Evolutionary conservation across 2,329 filamentous ascomycete species (phyloP).

Genomic region (Scedosporium apiospermum): DNA sequence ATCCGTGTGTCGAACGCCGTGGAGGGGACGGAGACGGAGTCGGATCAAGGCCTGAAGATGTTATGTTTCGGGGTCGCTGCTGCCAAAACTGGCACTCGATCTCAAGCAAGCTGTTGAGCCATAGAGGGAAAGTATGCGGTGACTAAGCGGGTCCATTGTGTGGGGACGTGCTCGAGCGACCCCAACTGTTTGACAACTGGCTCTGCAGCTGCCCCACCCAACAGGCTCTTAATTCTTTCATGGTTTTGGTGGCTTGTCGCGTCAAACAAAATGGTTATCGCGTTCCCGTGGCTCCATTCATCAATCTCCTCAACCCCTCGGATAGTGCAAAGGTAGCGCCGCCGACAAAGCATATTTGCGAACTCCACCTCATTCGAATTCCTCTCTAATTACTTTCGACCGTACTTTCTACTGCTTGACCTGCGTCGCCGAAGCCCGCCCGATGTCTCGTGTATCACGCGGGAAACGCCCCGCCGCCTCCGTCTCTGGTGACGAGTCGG

Average conservation of each 20-base stretch:
- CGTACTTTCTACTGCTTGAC: neutral
- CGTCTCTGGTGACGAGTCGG: neutral
- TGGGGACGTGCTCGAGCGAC: no score
- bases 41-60: no score
- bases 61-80: no score
- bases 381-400: neutral
- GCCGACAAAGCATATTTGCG: neutral
- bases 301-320: neutral
- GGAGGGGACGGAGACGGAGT: no score
- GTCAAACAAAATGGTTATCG: neutral
- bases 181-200: neutral
- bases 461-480: slow-evolving; percentile 4
- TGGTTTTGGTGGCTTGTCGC: neutral
- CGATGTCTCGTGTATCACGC: neutral
- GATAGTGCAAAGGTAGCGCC: no score
- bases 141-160: no score
- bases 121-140: no score
- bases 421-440: neutral
- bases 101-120: no score
- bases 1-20: no score
- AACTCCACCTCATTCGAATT: neutral
- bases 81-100: no score
- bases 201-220: neutral
- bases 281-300: neutral
- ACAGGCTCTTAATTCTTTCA: neutral